Evolutionary conservation across 495 filamentous ascomycete species (phyloP), one percentile per base, ranked within the genome.

Genomic region (Hypomontagnella monticulosa): DNA sequence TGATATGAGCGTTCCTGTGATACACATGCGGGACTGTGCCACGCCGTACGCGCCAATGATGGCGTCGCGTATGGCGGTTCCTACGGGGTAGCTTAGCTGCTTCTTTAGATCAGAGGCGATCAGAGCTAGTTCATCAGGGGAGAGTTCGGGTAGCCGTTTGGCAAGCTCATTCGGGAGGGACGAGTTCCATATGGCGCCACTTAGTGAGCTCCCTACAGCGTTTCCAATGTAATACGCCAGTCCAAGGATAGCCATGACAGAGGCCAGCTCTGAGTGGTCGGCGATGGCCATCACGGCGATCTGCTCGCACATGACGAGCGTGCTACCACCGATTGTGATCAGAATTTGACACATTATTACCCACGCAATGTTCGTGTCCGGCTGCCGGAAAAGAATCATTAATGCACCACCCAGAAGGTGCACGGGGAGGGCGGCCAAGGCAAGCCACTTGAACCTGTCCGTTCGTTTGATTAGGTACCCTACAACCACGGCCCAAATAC

Each of bases 331-430:
- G 65, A 91, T 81, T 27, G 88, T 85, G 63, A 89, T 87, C 76
- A 89, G 86, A 64, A 90, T 84, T 72, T 89, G 86, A 70, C 85
- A 83, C 85, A 88, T 84, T 66, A 90, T 76, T 9, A 91, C 71
- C 73, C 84, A 89, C 30, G 84, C 84, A 52, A 91, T 83, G 37
- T 79, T 67, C 16, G 76, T 72, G 38, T 83, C 78, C 3, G 79
- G 75, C 38, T 79, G 73, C 33, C 90, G 87, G 83, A 91, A 92
- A 63, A 90, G 72, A 57, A 93, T 90, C 89, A 93, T 88, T 23
- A 93, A 78, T 0, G 85, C 89, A 5, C 87, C 81, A 12, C 88
- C 91, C 78, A 83, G 65, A 81, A 91, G 84, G 52, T 90, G 81
- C 12, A 89, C 83, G 0, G 87, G 83, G 2, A 88, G 83, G 18